These are phyloP conservation scores for Skeletonema marinoi DNA, from an alignment of 108 stramenopile genomes.

Conservation along the genomic window DNA sequence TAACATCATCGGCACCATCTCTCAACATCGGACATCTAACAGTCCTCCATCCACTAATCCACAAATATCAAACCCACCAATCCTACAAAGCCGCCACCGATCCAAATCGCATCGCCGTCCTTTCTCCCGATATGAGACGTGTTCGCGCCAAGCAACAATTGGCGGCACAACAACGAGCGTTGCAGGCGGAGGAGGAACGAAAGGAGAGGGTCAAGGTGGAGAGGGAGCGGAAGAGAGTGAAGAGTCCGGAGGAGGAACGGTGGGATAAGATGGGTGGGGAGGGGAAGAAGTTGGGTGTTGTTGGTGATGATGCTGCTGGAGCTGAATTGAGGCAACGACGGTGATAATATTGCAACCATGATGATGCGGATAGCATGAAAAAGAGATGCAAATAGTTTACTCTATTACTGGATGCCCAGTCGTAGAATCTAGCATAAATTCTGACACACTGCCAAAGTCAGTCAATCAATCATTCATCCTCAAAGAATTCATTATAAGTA, in stretches of 20 bases:
- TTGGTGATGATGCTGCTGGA: slow-evolving; percentile 2
- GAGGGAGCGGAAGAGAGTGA: slow-evolving; percentile 41
- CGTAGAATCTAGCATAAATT: too few species aligned
- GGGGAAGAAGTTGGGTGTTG: slow-evolving; percentile 34
- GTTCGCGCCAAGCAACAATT: slow-evolving; percentile 45
- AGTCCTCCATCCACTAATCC: slow-evolving; percentile 37
- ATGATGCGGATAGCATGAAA: too few species aligned
- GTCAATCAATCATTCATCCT: slow-evolving; percentile 17
- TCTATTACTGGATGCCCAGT: background rate
- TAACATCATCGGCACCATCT: background rate
- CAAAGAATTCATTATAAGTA: slow-evolving; percentile 43
- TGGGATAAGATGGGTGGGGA: slow-evolving; percentile 41
- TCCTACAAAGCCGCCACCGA: slow-evolving; percentile 49
- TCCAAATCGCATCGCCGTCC: slow-evolving; percentile 44
- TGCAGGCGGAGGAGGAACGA: slow-evolving; percentile 34
- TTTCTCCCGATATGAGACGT: slow-evolving; percentile 49
- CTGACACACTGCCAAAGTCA: too few species aligned
- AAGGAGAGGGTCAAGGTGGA: slow-evolving; percentile 19
- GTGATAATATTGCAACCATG: too few species aligned
- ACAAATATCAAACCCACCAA: slow-evolving; percentile 24
- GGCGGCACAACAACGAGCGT: slow-evolving; percentile 6
- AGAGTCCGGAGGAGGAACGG: slow-evolving; percentile 53
- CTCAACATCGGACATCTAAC: too few species aligned
- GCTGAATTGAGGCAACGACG: slow-evolving; percentile 9
- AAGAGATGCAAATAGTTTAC: too few species aligned